These are phyloP conservation scores for Neurospora sp. DNA, from an alignment of 495 filamentous ascomycete species.

Conservation along the genomic window DNA sequence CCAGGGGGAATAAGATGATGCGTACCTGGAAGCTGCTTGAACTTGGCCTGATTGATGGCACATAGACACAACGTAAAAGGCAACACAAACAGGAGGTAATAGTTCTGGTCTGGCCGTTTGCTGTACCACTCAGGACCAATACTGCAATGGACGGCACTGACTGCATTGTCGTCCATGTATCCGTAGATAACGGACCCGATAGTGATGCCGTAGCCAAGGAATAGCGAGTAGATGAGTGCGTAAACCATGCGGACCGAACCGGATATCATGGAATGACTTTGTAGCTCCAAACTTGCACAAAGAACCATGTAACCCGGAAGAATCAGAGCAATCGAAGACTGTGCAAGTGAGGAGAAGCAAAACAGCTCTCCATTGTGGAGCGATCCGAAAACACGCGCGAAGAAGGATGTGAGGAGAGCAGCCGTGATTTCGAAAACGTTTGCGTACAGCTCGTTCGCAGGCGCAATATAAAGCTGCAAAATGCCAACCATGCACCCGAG, in stretches of 20 bases:
- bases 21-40: constrained; percentile 81
- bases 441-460: constrained; percentile 66
- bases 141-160: constrained; percentile 60
- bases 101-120: constrained; percentile 50
- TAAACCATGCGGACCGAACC: constrained; percentile 94
- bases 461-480: constrained; percentile 71
- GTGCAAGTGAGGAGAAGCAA: constrained; percentile 87
- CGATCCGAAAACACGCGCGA: constrained; percentile 80
- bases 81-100: constrained; percentile 65
- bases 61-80: constrained; percentile 75
- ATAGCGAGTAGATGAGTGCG: constrained; percentile 88
- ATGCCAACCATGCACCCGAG: constrained; percentile 76
- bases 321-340: constrained; percentile 85
- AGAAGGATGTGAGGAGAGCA: constrained; percentile 78
- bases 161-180: constrained; percentile 64
- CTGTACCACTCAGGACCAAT: constrained; percentile 20
- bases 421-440: constrained; percentile 91
- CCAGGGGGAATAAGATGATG: constrained; percentile 9
- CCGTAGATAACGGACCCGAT: constrained; percentile 88
- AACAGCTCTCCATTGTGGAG: constrained; percentile 62
- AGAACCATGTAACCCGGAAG: constrained; percentile 64
- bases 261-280: constrained; percentile 76
- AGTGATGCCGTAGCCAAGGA: constrained; percentile 95
- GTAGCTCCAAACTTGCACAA: constrained; percentile 77
- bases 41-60: constrained; percentile 81